Base-by-base conservation (phyloP, 768 basidiomycete genomes). In the Melanogaster broomeanus region DNA sequence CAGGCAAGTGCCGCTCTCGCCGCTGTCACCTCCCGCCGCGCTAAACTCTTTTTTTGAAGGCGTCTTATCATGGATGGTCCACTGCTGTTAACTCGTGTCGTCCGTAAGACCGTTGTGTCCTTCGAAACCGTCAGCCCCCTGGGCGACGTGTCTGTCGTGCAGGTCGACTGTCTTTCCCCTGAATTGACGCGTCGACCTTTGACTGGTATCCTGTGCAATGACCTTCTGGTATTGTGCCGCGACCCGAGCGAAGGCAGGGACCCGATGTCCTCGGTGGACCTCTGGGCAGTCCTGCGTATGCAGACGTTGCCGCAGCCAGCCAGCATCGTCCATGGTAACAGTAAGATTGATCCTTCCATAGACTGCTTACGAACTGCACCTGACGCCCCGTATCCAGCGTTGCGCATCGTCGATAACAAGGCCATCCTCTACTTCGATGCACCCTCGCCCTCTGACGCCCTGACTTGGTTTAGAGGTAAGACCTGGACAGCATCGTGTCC, bases 241-340 rank as follows among this genome's bases (percentile, higher is more conserved):
- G 92, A 95, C 69, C 86, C 90, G 10, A 84, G 88, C 11, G 85
- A 86, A 35, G 90, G 90, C 40, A 80, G 81, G 57, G 94, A 96
- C 57, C 84, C 82, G 21, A 73, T 76, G 41, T 85, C 83, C 4
- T 71, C 65, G 21, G 93, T 98, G 27, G 95, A 98, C 64, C 77
- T 98, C n/a, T 98, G 93, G 88, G 94, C 94, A 30, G 96, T 98
- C 28, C 73, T 98, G 53, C 80, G 96, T 38, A 93, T 99, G 93
- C 93, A 95, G 68, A 96, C 94, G 0, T 66, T 93, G 39, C 86
- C 88, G 6, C 91, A 94, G 61, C 93, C 91, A 6, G 93, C 91
- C 16, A 92, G 88, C 57, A 90, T 94, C 50, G 88, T 92, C 22
- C 88, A 93, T 65, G 90, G 90, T 37, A 93, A 89, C 66, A 83